A percentile compares a stretch with the other conserved stretches of the same genome.
These are phyloP conservation scores for Boletus semigastroideus DNA, from an alignment of 1,284 basidiomycete genomes.

Conservation along the genomic window DNA sequence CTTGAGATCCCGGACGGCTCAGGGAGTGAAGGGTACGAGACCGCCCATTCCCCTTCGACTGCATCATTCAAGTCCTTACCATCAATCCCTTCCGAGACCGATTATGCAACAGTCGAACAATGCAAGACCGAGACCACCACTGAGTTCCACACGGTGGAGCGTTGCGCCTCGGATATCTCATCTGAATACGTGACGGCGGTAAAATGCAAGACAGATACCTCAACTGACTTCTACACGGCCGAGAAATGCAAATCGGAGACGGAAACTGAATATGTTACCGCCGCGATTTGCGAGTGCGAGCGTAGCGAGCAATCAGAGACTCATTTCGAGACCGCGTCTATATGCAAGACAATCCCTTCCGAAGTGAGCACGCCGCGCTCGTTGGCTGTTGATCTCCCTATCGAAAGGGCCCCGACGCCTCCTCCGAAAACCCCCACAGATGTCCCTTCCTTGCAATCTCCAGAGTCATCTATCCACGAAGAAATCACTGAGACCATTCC, in stretches of 20 bases:
- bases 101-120: constrained; percentile 53
- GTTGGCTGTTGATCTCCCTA: constrained; percentile 25
- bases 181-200: constrained; percentile 51
- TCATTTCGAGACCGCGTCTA: constrained; percentile 51
- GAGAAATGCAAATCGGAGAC: constrained; percentile 51
- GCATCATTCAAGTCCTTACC: constrained; percentile 45
- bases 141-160: constrained; percentile 49
- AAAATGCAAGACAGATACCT: constrained; percentile 46
- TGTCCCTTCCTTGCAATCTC: constrained; percentile 29
- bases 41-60: constrained; percentile 40
- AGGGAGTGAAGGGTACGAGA: constrained; percentile 35
- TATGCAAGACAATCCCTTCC: constrained; percentile 40
- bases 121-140: constrained; percentile 44
- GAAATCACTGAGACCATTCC: constrained; percentile 34
- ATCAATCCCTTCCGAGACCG: constrained; percentile 52
- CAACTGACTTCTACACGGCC: constrained; percentile 1
- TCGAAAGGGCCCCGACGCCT: constrained; percentile 26
- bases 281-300: constrained; percentile 47
- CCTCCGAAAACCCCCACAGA: constrained; percentile 33
- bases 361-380: constrained; percentile 42
- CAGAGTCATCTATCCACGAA: constrained; percentile 25
- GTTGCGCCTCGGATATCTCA: constrained; percentile 34
- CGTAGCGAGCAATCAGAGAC: constrained; percentile 44
- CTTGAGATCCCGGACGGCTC: constrained; percentile 33
- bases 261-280: constrained; percentile 50